Base-by-base conservation (phyloP, 139 green algal genomes). In the Tetradesmus obliquus region DNA sequence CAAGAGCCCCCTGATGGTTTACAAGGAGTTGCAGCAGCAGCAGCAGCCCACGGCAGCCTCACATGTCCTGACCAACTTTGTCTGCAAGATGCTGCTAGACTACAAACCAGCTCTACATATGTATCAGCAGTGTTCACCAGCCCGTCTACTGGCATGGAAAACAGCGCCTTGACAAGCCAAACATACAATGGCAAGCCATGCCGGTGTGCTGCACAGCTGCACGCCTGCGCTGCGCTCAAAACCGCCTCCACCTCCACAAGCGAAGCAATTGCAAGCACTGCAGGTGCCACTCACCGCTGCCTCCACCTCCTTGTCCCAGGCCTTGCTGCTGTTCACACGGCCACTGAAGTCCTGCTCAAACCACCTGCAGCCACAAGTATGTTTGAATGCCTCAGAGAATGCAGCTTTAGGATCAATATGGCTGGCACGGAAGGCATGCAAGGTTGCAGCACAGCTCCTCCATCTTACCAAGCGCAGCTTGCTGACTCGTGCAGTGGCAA, bases 281-380 rank as follows among this genome's bases (percentile, higher is more conserved):
- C 15, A 19, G 6, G 1, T 66, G 6, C 4, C 53, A 71, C 88
- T 87, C 13, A 91, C 88, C 76, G 53, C 32, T 17, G 66, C 76
- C 15, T 87, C n/a, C 57, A 80, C 76, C 15, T 86, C 79, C 15
- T 86, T 86, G 79, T 87, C 62, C 88, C 88, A 91, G 0, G 57
- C 79, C 19, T 15, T 71, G 5, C 45, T 87, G 76, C 74, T 86
- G 22, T 91, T 91, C 55, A 89, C 87, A 74, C 96, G 96, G 13
- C 95, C 95, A 91, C 66, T 76, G 66, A 96, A 96, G 86, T 97
- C 95, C n/a, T 62, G 13, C 13, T 60, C 20, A 83, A 92, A 92
- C 89, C 89, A 92, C 81, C 81, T 85, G 62, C 55, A 53, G 51
- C 9, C 0, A 1, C 58, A 79, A 17, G 13, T 66, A 6, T 85